Evolutionary conservation across 1,284 basidiomycete genomes (phyloP), one percentile per base, ranked within the genome.

Genomic region (Sanguinoderma infundibulare): DNA sequence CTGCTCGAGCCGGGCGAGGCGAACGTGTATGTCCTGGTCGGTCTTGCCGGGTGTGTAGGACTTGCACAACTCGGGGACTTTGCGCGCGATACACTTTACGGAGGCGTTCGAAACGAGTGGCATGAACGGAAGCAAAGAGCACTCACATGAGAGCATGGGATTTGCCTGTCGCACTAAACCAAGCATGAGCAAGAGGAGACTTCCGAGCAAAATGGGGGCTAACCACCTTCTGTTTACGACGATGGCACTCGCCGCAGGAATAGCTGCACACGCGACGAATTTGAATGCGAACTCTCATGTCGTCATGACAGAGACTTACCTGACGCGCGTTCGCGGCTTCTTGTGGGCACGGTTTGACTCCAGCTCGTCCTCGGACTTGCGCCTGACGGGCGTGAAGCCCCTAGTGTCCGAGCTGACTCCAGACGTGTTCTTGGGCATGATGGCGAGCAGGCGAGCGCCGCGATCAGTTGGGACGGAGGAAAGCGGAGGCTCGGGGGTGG

Each of bases 161-260:
- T 77, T 77, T 92, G 91, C 63, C 90, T 85, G 75, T 92, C 89
- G 73, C 90, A 92, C 91, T 92, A 69, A 14, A 36, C 5, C 24
- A 44, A 17, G 36, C 8, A 38, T 65, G 17, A 67, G 59, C n/a
- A 35, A n/a, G 10, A 52, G 20, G 32, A 26, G 32, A 26, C 28
- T 4, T 47, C 53, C n/a, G 6, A 36, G 64, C 28, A 7, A n/a
- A 3, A 12, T 57, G 49, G 57, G 53, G 68, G 32, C 53, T 38
- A 49, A 9, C 12, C 55, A 90, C 91, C 84, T 92, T 92, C 76
- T 93, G 91, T 73, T 93, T 93, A 62, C 91, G 81, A 30, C 91
- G 85, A 78, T 93, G 91, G 66, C 91, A 93, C 77, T 93, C 91
- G 36, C 91, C 90, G 62, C 91, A 93, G n/a, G 91, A 92, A 67